Conservation (phyloP, 805 yeast species). For the Saccharomycopsis schoenii region DNA sequence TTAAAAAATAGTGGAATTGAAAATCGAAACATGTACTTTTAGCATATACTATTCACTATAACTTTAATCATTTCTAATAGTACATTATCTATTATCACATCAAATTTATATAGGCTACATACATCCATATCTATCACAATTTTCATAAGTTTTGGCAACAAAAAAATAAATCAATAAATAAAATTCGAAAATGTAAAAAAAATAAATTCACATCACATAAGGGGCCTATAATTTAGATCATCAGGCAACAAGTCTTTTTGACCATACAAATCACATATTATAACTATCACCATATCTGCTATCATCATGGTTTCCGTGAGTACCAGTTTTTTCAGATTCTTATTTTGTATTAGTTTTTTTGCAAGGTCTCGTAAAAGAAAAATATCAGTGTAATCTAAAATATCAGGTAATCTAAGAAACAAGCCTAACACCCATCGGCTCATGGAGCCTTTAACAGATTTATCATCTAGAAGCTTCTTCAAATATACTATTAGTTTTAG, state of each 20-base stretch:
- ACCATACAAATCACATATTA: slow-evolving; percentile 13
- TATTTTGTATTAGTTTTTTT: background rate
- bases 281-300: slow-evolving; percentile 13
- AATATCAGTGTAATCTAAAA: slow-evolving; percentile 11
- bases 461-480: slow-evolving; percentile 13
- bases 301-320: background rate
- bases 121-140: background rate
- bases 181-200: too few species aligned
- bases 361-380: slow-evolving; percentile 13
- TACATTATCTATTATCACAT: background rate
- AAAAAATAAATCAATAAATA: background rate
- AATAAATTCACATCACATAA: background rate
- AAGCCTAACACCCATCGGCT: slow-evolving; percentile 11
- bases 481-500: slow-evolving; percentile 13
- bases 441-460: slow-evolving; percentile 10
- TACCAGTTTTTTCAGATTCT: background rate
- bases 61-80: background rate
- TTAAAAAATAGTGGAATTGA: background rate
- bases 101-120: background rate
- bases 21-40: background rate
- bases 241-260: slow-evolving; percentile 12
- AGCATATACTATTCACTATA: background rate
- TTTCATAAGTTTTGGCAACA: background rate
- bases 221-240: background rate
- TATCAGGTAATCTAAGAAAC: slow-evolving; percentile 10